Percentiles rank a stretch among this genome's conserved stretches.
Conservation (phyloP, 2,329 filamentous ascomycete genomes). For the Septoria linicola region DNA sequence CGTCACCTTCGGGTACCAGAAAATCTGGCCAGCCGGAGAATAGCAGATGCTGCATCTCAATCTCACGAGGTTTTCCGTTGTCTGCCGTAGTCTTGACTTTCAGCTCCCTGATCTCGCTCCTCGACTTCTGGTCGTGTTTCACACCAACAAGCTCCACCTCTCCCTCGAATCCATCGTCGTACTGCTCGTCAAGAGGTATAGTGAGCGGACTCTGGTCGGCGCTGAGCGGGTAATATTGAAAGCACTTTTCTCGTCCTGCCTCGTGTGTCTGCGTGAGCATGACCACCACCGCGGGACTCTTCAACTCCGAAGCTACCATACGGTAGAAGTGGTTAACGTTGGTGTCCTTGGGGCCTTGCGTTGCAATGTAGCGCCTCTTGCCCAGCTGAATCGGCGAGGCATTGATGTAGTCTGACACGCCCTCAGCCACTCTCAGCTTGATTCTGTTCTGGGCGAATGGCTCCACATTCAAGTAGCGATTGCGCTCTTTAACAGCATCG, state of each 20-base stretch:
- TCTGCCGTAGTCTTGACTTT: constrained; percentile 47
- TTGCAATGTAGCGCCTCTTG: constrained; percentile 74
- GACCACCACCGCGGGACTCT: constrained; percentile 69
- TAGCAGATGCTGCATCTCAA: constrained; percentile 76
- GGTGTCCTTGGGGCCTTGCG: constrained; percentile 75
- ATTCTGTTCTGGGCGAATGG: constrained; percentile 87
- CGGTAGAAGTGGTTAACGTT: constrained; percentile 86
- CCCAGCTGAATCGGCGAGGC: constrained; percentile 49
- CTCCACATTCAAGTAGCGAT: constrained; percentile 87
- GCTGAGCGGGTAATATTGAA: constrained; percentile 67
- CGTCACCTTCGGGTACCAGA: constrained; percentile 69
- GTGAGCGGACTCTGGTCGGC: constrained; percentile 32
- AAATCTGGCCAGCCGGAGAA: constrained; percentile 92
- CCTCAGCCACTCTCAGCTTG: constrained; percentile 72
- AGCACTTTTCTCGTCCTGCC: constrained; percentile 76
- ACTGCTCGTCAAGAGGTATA: constrained; percentile 29
- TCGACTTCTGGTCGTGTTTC: constrained; percentile 56
- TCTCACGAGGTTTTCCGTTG: constrained; percentile 47
- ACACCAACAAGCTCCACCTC: constrained; percentile 62
- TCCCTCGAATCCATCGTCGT: constrained; percentile 58
- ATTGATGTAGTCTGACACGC: constrained; percentile 55
- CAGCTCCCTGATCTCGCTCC: constrained; percentile 73
- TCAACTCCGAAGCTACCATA: constrained; percentile 73
- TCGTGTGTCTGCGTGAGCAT: constrained; percentile 94
- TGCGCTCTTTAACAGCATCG: constrained; percentile 61